These are phyloP conservation scores for Pichia kluyveri DNA, from an alignment of 805 yeast genomes.

Conservation along the genomic window DNA sequence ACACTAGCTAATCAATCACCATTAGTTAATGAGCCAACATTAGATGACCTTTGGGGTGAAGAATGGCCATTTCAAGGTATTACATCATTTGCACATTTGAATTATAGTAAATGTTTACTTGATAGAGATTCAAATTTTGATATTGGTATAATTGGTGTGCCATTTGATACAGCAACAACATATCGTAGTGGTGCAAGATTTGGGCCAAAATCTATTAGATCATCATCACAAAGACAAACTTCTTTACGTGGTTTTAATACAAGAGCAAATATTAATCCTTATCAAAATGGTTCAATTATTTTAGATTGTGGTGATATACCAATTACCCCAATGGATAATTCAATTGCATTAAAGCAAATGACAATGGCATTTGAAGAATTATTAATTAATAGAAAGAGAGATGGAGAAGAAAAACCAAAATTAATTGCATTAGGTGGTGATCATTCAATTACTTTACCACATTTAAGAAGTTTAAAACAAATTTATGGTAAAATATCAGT, in stretches of 20 bases:
- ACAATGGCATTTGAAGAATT: slow-evolving; percentile 47
- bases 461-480: slow-evolving; percentile 52
- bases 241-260: slow-evolving; percentile 61
- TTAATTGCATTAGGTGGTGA: slow-evolving; percentile 76
- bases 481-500: slow-evolving; percentile 62
- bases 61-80: slow-evolving; percentile 67
- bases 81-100: slow-evolving; percentile 68
- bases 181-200: slow-evolving; percentile 78
- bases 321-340: slow-evolving; percentile 50
- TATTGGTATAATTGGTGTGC: slow-evolving; percentile 68
- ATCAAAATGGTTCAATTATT: slow-evolving; percentile 38
- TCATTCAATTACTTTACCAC: slow-evolving; percentile 69
- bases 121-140: slow-evolving; percentile 43
- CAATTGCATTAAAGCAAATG: slow-evolving; percentile 46
- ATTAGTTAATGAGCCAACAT: slow-evolving; percentile 22
- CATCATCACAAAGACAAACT: slow-evolving; percentile 64
- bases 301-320: slow-evolving; percentile 54
- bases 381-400: slow-evolving; percentile 26
- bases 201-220: slow-evolving; percentile 67
- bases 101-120: slow-evolving; percentile 48
- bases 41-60: slow-evolving; percentile 62
- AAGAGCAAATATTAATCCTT: slow-evolving; percentile 44
- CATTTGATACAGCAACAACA: slow-evolving; percentile 76
- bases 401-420: slow-evolving; percentile 49
- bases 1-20: neutral